Evolutionary conservation across 345 rosid species (phyloP), one percentile per base, ranked within the genome.

Genomic region (Populus simonii): DNA sequence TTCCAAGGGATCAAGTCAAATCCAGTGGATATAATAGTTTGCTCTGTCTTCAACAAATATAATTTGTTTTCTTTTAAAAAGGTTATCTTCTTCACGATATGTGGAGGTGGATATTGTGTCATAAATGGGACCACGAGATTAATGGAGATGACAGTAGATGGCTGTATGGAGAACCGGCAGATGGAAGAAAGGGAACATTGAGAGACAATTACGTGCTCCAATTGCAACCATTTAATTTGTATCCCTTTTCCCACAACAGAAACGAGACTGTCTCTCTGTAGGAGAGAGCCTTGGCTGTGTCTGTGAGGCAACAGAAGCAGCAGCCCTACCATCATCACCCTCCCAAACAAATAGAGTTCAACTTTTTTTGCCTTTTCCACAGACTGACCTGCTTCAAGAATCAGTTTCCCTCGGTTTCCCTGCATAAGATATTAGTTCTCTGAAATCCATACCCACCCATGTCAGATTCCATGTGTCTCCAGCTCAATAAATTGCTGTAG

Each of bases 401-500:
- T 74, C 83, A 62, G 69, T 59, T 75, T 53, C 63, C 18, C 68
- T 78, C 68, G 79, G 82, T 71, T 78, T 80, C 77, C 70, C 29
- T 78, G 71, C 70, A 77, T 51, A 78, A 77, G 80, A 83, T 75
- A 85, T 76, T 79, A 78, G 72, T 79, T 78, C 86, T 77, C 83
- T 88, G 84, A 87, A 84, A 80, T 81, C 83, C 88, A 80, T 80
- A 81, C 75, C 76, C 57, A 67, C 81, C 68, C 78, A 33, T 85
- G 89, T 87, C 90, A 87, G 90, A 77, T 83, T 85, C 90, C 93
- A 86, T 88, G 88, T 82, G 88, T 85, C 83, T 87, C 84, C 88
- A 80, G 85, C 88, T 84, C 86, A 79, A 74, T 76, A 72, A 79
- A 80, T 74, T 76, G 80, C 86, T 84, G 82, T 83, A 49, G 77